Evolutionary conservation across 805 yeast genomes (phyloP).

Genomic region (Metschnikowia similis): DNA sequence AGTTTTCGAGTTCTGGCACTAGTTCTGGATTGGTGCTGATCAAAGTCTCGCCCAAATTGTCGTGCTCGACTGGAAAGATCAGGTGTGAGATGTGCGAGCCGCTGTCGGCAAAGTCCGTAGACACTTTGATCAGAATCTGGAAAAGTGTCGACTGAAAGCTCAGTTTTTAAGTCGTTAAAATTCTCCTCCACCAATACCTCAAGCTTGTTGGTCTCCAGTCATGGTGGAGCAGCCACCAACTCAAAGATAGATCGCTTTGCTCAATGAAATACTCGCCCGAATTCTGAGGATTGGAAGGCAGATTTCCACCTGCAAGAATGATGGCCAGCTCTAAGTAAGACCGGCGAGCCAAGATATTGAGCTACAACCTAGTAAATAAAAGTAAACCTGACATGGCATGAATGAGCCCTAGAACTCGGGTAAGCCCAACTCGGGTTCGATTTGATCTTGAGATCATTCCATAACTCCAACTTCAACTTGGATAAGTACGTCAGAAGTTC

Average conservation of each 20-base stretch:
- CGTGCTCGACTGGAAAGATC: slow-evolving; percentile 37
- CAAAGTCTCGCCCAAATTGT: slow-evolving; percentile 43
- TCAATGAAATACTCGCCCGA: slow-evolving; percentile 54
- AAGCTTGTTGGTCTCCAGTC: slow-evolving; percentile 66
- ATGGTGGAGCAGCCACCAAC: slow-evolving; percentile 90
- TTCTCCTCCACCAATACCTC: slow-evolving; percentile 54
- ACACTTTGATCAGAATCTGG: slow-evolving; percentile 26
- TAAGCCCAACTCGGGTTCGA: too few species aligned
- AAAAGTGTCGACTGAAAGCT: slow-evolving; percentile 60
- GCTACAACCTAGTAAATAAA: slow-evolving; percentile 78
- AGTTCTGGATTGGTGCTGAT: slow-evolving; percentile 44
- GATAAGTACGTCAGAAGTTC: slow-evolving; percentile 21
- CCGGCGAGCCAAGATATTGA: slow-evolving; percentile 82
- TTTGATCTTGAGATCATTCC: slow-evolving; percentile 77
- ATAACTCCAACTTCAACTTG: slow-evolving; percentile 49
- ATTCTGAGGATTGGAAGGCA: slow-evolving; percentile 11
- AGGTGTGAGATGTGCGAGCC: slow-evolving; percentile 18
- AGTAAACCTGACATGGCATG: slow-evolving; percentile 67
- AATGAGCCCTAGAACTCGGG: slow-evolving; percentile 66
- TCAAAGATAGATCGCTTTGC: slow-evolving; percentile 78
- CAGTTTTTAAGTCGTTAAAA: slow-evolving; percentile 61
- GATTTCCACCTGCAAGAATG: slow-evolving; percentile 54
- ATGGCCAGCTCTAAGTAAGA: slow-evolving; percentile 80
- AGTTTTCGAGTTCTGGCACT: slow-evolving; percentile 33
- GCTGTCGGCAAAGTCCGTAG: slow-evolving; percentile 18